phyloP scores from a whole-genome alignment of 2,329 filamentous ascomycete species.

The Epichloe amarillans region DNA sequence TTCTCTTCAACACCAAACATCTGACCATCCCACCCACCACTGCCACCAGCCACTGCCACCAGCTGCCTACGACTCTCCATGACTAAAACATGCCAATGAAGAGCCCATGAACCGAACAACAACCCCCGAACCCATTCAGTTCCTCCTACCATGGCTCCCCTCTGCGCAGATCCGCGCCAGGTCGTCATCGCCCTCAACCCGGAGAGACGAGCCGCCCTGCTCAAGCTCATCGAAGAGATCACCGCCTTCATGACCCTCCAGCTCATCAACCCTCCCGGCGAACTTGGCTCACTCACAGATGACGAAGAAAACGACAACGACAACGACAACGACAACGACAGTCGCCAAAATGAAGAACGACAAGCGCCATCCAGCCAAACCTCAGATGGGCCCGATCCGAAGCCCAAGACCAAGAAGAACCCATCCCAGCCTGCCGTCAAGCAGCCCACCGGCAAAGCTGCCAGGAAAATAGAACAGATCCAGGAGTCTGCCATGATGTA shows the following conservation, averaged over 20 bases:
- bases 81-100: background rate
- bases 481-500: constrained; percentile 46
- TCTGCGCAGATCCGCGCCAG: constrained; percentile 40
- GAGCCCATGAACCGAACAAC: background rate
- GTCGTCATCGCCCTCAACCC: constrained; percentile 41
- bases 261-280: constrained; percentile 26
- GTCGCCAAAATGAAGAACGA: background rate
- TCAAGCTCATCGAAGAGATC: constrained; percentile 37
- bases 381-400: background rate
- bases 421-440: background rate
- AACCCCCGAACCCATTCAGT: background rate
- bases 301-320: background rate
- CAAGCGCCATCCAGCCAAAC: constrained; percentile 1
- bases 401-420: constrained; percentile 4
- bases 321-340: background rate
- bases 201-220: constrained; percentile 36
- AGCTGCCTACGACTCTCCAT: background rate
- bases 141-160: constrained; percentile 33
- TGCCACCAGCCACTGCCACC: too few relatives aligned
- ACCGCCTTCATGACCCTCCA: constrained; percentile 40
- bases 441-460: constrained; percentile 8
- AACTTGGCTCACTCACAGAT: constrained; percentile 18
- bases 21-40: too few relatives aligned
- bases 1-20: too few relatives aligned
- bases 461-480: constrained; percentile 19